Percentiles rank a stretch among this genome's conserved stretches.
Evolutionary conservation across 495 filamentous ascomycete genomes (phyloP).

Genomic region (Hypoxylon crocopeplum): DNA sequence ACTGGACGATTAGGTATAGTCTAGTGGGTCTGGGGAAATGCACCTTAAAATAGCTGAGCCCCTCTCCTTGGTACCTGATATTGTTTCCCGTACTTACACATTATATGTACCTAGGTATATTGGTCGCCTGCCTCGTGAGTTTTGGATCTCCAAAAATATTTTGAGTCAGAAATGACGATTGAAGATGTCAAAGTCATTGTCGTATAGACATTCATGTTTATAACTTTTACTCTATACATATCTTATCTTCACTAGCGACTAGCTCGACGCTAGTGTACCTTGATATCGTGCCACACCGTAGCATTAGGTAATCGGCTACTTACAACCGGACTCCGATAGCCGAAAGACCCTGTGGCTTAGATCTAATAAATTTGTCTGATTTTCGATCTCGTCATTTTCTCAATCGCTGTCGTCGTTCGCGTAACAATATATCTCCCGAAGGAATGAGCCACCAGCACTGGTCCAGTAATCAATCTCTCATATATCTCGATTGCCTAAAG

Average conservation of each 20-base stretch:
- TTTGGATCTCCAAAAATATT: no score
- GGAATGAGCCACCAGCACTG: slow-evolving; percentile 12
- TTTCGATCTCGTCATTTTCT: slow-evolving; percentile 30
- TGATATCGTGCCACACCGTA: neutral
- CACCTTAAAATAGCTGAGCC: slow-evolving; percentile 25
- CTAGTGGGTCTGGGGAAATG: slow-evolving; percentile 33
- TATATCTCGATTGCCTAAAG: no score
- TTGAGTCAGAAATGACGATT: no score
- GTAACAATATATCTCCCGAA: slow-evolving; percentile 11
- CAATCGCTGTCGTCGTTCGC: slow-evolving; percentile 24
- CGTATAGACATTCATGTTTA: no score
- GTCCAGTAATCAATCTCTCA: slow-evolving; percentile 16
- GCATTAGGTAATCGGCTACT: slow-evolving; percentile 15
- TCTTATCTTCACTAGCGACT: no score
- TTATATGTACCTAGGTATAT: no score
- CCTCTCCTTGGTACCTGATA: slow-evolving; percentile 17
- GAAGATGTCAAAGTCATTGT: no score
- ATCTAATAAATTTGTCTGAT: slow-evolving; percentile 4
- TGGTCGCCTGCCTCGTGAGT: neutral
- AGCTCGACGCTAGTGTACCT: neutral
- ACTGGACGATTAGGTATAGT: slow-evolving; percentile 22
- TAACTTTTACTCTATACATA: no score
- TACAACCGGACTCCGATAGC: slow-evolving; percentile 27
- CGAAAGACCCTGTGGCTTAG: slow-evolving; percentile 28
- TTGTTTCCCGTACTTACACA: slow-evolving; percentile 1